These are phyloP conservation scores for Fusarium duplospermum DNA, from an alignment of 2,329 filamentous ascomycete species.

Conservation along the genomic window DNA sequence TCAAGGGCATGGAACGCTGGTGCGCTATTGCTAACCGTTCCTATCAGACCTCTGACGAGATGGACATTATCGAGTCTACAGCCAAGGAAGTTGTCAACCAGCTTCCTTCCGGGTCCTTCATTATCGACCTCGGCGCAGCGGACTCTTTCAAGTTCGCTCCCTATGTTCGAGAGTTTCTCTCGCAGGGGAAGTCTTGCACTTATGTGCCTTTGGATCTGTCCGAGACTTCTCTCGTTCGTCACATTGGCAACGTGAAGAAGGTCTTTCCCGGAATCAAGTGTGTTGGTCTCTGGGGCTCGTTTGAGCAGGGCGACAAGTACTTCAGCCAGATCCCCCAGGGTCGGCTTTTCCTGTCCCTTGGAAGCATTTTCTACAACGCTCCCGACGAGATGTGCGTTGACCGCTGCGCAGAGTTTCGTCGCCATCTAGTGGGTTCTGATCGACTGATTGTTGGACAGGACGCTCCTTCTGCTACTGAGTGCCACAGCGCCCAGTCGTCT, in stretches of 20 bases:
- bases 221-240: background rate
- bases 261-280: conserved; percentile 17
- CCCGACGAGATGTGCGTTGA: conserved; percentile 29
- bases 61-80: conserved; percentile 32
- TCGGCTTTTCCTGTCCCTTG: conserved; percentile 32
- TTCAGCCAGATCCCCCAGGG: conserved; percentile 5
- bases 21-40: conserved; percentile 24
- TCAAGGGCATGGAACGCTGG: conserved; percentile 35
- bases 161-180: conserved; percentile 27
- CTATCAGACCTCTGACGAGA: conserved; percentile 34
- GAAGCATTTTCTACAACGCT: conserved; percentile 34
- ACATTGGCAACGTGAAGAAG: conserved; percentile 24
- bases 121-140: conserved; percentile 36
- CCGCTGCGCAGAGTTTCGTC: conserved; percentile 28
- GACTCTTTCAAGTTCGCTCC: conserved; percentile 39
- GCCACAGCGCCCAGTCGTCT: background rate
- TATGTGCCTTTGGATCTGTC: conserved; percentile 36
- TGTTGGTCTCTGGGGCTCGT: conserved; percentile 36
- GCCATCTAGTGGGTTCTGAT: conserved; percentile 16
- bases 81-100: conserved; percentile 9
- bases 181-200: conserved; percentile 23
- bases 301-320: conserved; percentile 32
- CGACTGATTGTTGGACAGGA: conserved; percentile 34
- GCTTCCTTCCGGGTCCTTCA: conserved; percentile 16
- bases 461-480: conserved; percentile 7